A percentile compares a stretch with the other conserved stretches of the same genome.
Conservation (phyloP, 73 alveolate species). For the Effrenium voratum region DNA sequence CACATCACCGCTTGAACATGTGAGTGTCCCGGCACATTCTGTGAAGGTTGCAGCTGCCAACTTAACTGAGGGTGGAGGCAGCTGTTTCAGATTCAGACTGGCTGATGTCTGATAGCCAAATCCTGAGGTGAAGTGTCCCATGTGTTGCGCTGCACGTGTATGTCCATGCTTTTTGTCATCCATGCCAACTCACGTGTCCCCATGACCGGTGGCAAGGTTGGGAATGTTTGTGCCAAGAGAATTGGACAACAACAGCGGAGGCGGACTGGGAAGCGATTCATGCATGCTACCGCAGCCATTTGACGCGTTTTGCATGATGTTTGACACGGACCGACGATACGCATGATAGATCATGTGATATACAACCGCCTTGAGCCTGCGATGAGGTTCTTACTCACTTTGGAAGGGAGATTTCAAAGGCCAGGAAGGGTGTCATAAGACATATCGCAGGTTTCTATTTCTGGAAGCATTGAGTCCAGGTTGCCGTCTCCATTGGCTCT, state of each 20-base stretch:
- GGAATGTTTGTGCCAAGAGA: constrained; percentile 41
- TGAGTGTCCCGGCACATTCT: background rate
- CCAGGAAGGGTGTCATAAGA: background rate
- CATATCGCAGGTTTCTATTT: no score
- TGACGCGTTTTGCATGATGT: background rate
- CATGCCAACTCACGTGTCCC: no score
- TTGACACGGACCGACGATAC: background rate
- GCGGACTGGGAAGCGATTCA: background rate
- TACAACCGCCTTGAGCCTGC: background rate
- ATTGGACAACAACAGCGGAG: constrained; percentile 52
- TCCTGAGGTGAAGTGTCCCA: background rate
- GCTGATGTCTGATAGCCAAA: constrained; percentile 47
- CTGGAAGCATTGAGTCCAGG: background rate
- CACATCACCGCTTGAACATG: constrained; percentile 84
- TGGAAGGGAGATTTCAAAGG: constrained; percentile 55
- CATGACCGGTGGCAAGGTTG: no score
- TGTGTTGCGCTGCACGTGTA: background rate
- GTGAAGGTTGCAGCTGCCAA: background rate
- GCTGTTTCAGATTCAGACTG: constrained; percentile 82
- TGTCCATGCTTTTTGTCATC: no score
- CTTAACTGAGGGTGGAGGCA: constrained; percentile 48
- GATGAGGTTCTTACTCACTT: constrained; percentile 14
- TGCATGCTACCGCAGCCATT: background rate
- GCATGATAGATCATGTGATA: background rate
- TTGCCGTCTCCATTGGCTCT: constrained; percentile 25